phyloP scores from a whole-genome alignment of 305 asterid genomes.

The Fraxinus sp. region DNA sequence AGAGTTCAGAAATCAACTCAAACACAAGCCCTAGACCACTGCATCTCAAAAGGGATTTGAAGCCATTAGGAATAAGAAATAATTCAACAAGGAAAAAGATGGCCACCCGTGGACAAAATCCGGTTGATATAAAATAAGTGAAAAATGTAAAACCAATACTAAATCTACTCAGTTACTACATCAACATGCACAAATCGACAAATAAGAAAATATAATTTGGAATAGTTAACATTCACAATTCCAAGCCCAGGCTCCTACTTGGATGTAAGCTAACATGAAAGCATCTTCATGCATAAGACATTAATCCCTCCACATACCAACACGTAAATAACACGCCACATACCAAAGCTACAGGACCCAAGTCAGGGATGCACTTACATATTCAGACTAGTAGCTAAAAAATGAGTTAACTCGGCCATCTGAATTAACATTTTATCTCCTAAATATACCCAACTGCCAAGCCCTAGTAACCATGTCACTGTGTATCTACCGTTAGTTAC shows the following conservation, averaged over 20 bases:
- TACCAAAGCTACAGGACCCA: background rate
- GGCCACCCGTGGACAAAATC: background rate
- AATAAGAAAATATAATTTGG: background rate
- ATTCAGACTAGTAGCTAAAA: background rate
- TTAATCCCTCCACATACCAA: background rate
- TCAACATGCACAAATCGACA: background rate
- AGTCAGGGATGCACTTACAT: background rate
- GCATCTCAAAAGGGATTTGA: background rate
- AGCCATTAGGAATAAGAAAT: background rate
- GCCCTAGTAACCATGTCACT: background rate
- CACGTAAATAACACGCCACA: background rate
- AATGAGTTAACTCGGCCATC: background rate
- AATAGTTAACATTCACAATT: background rate
- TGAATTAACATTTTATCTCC: background rate
- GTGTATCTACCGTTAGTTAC: background rate
- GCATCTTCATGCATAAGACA: background rate
- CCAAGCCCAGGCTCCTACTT: background rate
- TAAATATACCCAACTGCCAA: constrained; percentile 3
- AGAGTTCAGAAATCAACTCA: background rate
- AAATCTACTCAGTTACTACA: background rate
- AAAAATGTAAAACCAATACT: background rate
- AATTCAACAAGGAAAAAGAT: background rate
- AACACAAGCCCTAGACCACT: background rate
- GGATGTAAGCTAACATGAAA: background rate
- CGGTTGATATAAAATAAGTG: background rate